Base-by-base conservation (phyloP, 768 basidiomycete genomes). In the Kwoniella sp. region DNA sequence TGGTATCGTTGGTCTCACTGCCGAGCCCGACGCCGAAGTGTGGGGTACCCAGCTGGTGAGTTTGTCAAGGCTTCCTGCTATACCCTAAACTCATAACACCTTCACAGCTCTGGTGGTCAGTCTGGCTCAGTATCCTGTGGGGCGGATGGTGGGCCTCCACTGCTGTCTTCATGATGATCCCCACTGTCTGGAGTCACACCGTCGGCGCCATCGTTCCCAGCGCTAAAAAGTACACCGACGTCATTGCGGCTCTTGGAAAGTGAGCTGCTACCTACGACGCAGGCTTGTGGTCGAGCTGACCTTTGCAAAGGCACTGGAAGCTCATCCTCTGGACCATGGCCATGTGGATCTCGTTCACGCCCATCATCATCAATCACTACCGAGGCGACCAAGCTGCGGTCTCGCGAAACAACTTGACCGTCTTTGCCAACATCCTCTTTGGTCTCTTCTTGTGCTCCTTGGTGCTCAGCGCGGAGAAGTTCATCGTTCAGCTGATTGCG, bases 81-180 rank as follows among this genome's bases (percentile, higher is more conserved):
- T 2, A 45, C 26, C 28, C 8, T 36, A 25, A 37, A 22, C 34
- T 32, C 37, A 53, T 15, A 44, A 37, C 50, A 29, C 15, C 12
- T 10, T 86, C 25, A 3, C 46, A 71, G 39, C 46, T 86, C 5
- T 88, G 82, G 81, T 90, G 87, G 87, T 86, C 84, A 53, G 83
- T 89, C 50, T 93, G 88, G 88, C 75, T 90, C 25, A 81, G 79
- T 32, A 81, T 91, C 27, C 76, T 81, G 4, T 93, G 89, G 89
- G 81, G 73, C 67, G 86, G 85, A 15, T 91, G 87, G 85, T 91
- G 88, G 88, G 81, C 76, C 28, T 77, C 84, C 1, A 78, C 86
- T 19, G 87, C 87, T 9, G 69, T 73, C 15, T 79, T 84, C 37
- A 68, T 75, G 68, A 52, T 77, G 26, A 57, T 74, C 17, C 78